Base-by-base conservation (phyloP, 352 stramenopile genomes). In the Globisporangium echinulatum region DNA sequence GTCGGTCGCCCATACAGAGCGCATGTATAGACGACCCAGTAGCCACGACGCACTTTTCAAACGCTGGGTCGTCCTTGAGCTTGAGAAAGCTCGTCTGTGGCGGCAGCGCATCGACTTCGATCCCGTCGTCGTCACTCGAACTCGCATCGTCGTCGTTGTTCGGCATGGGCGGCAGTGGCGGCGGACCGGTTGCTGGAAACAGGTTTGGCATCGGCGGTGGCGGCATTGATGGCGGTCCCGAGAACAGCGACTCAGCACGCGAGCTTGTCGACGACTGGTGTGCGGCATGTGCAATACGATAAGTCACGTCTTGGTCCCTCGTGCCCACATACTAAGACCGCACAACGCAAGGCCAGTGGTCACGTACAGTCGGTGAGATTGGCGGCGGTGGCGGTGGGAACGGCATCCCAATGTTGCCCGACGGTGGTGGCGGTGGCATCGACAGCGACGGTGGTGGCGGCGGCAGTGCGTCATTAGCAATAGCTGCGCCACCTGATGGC, bases 41-140 rank as follows among this genome's bases (percentile, higher is more conserved):
- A 11, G 19, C n/a, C 7, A 8, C 9, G 3, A 62, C 50, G 38
- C 64, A 91, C 81, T 90, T 92, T 57, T 78, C 67, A 66, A 84
- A 94, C 8, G 58, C 74, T 10, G 82, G 85, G 51, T 94, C 85
- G 55, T 94, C 82, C 61, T 94, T 92, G 0, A 94, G 61, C 61
- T 92, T 91, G 38, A 94, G 65, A 52, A 88, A 71, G 2, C 67
- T 71, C 37, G 61, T 53, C 38, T 68, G 58, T 6, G 57, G 39
- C 8, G 59, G 53, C 47, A 62, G 62, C 17, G 55, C 56, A 11
- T 72, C 71, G 19, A 70, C 71, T 25, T 67, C 68, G 52, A 79
- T 74, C 15, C 71, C 65, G 56, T 77, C 78, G 49, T 86, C 75
- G 43, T 87, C 79, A 43, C 78, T 88, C 8, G 76, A 88, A 51